Percentiles rank a stretch among this genome's conserved stretches.
Evolutionary conservation across 352 stramenopile species (phyloP).

Genomic region (Phytophthora brassicae): DNA sequence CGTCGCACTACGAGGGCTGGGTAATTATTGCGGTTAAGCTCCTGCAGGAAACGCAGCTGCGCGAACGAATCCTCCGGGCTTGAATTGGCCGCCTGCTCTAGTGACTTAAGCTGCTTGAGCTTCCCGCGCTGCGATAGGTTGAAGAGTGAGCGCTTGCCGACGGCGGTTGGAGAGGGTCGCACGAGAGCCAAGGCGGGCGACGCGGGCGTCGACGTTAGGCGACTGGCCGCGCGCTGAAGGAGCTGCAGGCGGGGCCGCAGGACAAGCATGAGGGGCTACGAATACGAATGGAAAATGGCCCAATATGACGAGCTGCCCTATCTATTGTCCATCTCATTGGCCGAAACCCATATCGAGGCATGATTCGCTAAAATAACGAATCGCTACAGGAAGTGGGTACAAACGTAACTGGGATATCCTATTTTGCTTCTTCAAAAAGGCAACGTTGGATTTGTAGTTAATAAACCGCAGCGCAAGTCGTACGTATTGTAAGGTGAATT

Average conservation of each 20-base stretch:
- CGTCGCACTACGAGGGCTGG: slow-evolving; percentile 81
- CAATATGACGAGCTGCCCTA: too few relatives aligned
- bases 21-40: slow-evolving; percentile 87
- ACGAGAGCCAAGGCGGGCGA: not conserved
- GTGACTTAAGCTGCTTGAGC: slow-evolving; percentile 81
- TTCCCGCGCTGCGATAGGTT: slow-evolving; percentile 77
- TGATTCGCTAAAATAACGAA: too few relatives aligned
- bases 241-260: slow-evolving; percentile 42
- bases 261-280: slow-evolving; percentile 46
- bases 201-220: not conserved
- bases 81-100: slow-evolving; percentile 82
- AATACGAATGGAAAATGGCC: too few relatives aligned
- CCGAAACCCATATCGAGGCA: too few relatives aligned
- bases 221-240: slow-evolving; percentile 31
- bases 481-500: too few relatives aligned
- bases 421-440: too few relatives aligned
- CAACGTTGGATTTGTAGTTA: too few relatives aligned
- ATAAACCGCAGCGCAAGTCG: too few relatives aligned
- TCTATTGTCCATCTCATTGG: too few relatives aligned
- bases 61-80: slow-evolving; percentile 71
- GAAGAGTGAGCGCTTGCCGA: slow-evolving; percentile 69
- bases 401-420: too few relatives aligned
- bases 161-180: not conserved
- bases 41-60: slow-evolving; percentile 83
- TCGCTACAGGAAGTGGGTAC: too few relatives aligned